Conservation (phyloP, 1,139 yeast species). For the Candida dubliniensis region DNA sequence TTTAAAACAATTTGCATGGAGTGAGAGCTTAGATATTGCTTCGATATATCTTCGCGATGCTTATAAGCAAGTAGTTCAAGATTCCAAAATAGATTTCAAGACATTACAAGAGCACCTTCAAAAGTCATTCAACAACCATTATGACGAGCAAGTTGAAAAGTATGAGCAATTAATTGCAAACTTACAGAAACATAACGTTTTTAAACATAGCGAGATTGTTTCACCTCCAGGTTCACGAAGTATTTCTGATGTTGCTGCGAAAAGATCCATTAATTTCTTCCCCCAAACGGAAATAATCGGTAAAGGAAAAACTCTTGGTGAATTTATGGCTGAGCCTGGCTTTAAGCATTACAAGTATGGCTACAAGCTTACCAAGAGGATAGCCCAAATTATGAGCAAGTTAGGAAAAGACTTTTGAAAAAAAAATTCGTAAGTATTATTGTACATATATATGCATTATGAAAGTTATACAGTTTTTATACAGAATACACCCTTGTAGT, state of each 20-base stretch:
- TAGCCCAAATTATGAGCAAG: constrained; percentile 13
- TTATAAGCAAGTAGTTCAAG: constrained; percentile 15
- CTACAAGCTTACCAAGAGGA: constrained; percentile 25
- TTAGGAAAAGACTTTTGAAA: constrained; percentile 4
- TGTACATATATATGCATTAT: neutral
- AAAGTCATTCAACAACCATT: constrained; percentile 24
- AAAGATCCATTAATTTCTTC: constrained; percentile 12
- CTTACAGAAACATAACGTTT: constrained; percentile 22
- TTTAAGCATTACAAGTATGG: constrained; percentile 32
- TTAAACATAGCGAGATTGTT: constrained; percentile 38
- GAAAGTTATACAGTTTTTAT: neutral
- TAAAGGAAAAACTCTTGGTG: constrained; percentile 33
- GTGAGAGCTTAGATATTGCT: constrained; percentile 21
- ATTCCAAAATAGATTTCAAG: constrained; percentile 16
- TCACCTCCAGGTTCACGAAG: constrained; percentile 3
- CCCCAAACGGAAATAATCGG: constrained; percentile 30
- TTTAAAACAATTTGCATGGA: constrained; percentile 23
- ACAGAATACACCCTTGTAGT: neutral
- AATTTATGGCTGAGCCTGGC: constrained; percentile 26
- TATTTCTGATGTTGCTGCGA: neutral
- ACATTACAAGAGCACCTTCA: constrained; percentile 20
- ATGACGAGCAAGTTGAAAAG: constrained; percentile 19
- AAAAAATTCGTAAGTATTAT: neutral
- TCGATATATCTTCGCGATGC: constrained; percentile 18
- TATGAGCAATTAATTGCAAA: constrained; percentile 18